Percentiles rank a stretch among this genome's conserved stretches.
phyloP scores from a whole-genome alignment of 2,329 filamentous ascomycete species.

The Aaosphaeria pasadenensis region DNA sequence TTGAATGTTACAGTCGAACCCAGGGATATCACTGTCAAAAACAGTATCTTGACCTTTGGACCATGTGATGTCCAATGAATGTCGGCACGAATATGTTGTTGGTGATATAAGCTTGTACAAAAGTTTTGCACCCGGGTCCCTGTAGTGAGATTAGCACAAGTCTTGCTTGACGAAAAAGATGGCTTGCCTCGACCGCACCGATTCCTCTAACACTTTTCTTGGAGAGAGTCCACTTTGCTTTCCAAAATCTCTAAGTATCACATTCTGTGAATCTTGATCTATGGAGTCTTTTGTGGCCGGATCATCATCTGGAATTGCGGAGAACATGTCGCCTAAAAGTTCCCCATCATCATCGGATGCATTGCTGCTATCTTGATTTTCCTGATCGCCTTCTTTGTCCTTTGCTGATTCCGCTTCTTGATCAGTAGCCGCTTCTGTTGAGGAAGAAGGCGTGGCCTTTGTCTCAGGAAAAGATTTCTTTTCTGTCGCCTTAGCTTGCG shows the following conservation, averaged over 20 bases:
- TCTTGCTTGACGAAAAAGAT: background rate
- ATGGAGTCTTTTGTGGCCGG: conserved; percentile 24
- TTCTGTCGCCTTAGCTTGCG: conserved; percentile 32
- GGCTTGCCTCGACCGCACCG: conserved; percentile 72
- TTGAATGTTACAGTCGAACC: conserved; percentile 45
- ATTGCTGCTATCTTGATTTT: background rate
- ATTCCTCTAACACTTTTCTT: conserved; percentile 74
- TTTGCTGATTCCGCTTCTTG: background rate
- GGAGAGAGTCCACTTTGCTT: conserved; percentile 76
- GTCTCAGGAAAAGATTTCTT: background rate
- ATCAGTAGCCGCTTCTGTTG: background rate
- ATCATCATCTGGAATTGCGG: conserved; percentile 44
- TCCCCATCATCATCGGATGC: conserved; percentile 52
- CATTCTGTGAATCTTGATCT: conserved; percentile 44
- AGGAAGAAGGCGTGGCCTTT: background rate
- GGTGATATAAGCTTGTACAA: conserved; percentile 68
- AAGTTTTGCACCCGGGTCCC: conserved; percentile 68
- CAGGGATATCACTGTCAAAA: conserved; percentile 41
- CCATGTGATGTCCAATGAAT: conserved; percentile 74
- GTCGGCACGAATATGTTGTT: conserved; percentile 71
- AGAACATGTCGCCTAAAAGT: conserved; percentile 58
- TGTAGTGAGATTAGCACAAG: conserved; percentile 24
- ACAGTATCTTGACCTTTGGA: conserved; percentile 65
- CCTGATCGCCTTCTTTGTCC: background rate
- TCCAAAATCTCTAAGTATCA: conserved; percentile 78